Evolutionary conservation across 306 rosid genomes (phyloP), one percentile per base, ranked within the genome.

Genomic region (Comarum palustre): DNA sequence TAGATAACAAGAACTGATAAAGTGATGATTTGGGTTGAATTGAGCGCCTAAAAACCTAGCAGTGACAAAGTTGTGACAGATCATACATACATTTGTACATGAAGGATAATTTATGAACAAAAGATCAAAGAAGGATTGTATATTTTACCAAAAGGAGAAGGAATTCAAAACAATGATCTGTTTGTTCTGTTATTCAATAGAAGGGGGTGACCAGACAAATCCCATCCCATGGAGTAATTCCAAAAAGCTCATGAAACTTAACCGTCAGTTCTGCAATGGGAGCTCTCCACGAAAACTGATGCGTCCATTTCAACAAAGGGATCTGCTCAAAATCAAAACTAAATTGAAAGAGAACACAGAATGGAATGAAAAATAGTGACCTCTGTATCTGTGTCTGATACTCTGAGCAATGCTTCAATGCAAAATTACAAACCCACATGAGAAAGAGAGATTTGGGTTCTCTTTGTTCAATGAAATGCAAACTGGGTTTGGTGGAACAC

Each of bases 321-420:
- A 73, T 58, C 27, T 48, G 73, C 73, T 67, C 12, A 63, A 78
- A 76, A 31, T 19, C 41, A 9, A 19, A 57, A 46, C 17, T 42
- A 81, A 81, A 71, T 75, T 36, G 87, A 90, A 84, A 81, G 79
- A 63, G 82, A 90, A 82, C 78, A 75, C 81, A 79, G 79, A 74
- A 72, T 12, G 72, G 79, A 80, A 76, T 69, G 80, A 82, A 82
- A 78, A 82, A 55, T 6, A 55, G 65, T 14, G 50, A 62, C 67
- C 67, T 62, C n/a, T 62, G n/a, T 61, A 15, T 31, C 11, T 60
- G 66, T 19, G 11, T 64, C 80, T 66, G 73, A 47, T 57, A 25
- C 15, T 77, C 32, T 20, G 88, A 80, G 87, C 81, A 64, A 77
- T 83, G 74, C 79, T 27, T 75, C 88, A 70, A 31, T 20, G 38